Percentiles rank a stretch among this genome's conserved stretches.
Evolutionary conservation across 257 asterid genomes (phyloP).

Genomic region (Fraxinus quadrangulata): DNA sequence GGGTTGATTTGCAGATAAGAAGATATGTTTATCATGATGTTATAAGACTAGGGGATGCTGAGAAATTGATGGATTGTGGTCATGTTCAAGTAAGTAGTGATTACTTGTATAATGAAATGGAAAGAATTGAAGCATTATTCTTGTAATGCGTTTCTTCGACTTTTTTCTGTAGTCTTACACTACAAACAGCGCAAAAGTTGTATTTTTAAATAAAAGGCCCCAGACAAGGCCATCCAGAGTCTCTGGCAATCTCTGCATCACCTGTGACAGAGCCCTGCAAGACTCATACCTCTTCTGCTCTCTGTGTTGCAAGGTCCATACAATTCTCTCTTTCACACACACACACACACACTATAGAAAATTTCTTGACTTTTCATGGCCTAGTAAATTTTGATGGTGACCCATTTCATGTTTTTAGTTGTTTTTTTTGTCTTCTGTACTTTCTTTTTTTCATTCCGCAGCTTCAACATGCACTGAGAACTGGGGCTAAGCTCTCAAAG

Average conservation of each 20-base stretch:
- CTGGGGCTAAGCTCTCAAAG: slow-evolving; percentile 39
- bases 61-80: slow-evolving; percentile 59
- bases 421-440: slow-evolving; percentile 21
- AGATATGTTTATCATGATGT: slow-evolving; percentile 35
- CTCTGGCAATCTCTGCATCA: slow-evolving; percentile 47
- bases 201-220: slow-evolving; percentile 53
- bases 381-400: neutral
- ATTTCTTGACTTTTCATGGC: slow-evolving; percentile 3
- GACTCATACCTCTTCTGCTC: slow-evolving; percentile 59
- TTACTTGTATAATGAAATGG: neutral
- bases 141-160: neutral
- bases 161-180: slow-evolving; percentile 40
- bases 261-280: slow-evolving; percentile 54
- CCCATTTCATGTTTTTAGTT: slow-evolving; percentile 22
- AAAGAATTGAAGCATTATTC: no score
- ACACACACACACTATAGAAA: neutral
- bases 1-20: slow-evolving; percentile 33
- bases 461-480: slow-evolving; percentile 49
- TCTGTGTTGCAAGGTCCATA: slow-evolving; percentile 74
- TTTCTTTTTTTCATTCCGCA: slow-evolving; percentile 24
- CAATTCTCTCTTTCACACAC: neutral
- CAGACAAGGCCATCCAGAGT: slow-evolving; percentile 42
- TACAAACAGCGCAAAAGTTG: slow-evolving; percentile 60
- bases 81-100: slow-evolving; percentile 59
- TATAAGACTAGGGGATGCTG: slow-evolving; percentile 37